A percentile compares a stretch with the other conserved stretches of the same genome.
phyloP scores from a whole-genome alignment of 2,329 filamentous ascomycete species.

The Allantophomopsis cytisporea region DNA sequence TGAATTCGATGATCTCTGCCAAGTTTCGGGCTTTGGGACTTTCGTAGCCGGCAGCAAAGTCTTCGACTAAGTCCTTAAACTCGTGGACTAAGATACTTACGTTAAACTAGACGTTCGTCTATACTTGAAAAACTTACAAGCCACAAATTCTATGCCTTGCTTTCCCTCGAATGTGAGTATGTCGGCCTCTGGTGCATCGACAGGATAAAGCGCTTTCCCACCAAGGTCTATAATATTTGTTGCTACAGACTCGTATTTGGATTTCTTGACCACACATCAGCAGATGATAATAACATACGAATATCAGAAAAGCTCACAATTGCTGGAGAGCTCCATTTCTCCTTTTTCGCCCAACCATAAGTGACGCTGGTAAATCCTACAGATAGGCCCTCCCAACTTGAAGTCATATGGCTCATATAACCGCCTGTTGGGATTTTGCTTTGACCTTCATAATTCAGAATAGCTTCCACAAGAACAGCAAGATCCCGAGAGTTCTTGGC shows the following conservation, averaged over 20 bases:
- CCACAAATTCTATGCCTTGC: no score
- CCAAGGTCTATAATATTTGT: constrained; percentile 4
- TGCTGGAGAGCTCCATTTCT: constrained; percentile 8
- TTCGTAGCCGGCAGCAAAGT: not conserved
- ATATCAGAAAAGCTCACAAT: constrained; percentile 5
- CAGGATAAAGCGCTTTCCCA: constrained; percentile 1
- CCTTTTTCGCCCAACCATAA: constrained; percentile 6
- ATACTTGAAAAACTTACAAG: no score
- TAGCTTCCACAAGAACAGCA: constrained; percentile 4
- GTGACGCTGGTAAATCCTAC: constrained; percentile 8
- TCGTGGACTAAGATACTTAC: no score
- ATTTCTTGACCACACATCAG: constrained; percentile 2
- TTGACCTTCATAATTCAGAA: constrained; percentile 2
- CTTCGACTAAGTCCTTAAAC: no score
- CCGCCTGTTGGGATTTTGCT: not conserved
- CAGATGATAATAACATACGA: not conserved
- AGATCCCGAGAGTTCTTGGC: constrained; percentile 10
- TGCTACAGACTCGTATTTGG: constrained; percentile 5
- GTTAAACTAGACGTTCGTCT: no score
- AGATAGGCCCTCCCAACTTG: constrained; percentile 4
- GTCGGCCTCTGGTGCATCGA: constrained; percentile 3
- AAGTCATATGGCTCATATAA: not conserved
- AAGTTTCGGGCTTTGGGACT: not conserved
- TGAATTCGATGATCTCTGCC: no score
- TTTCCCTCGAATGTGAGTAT: constrained; percentile 10